phyloP scores from a whole-genome alignment of 257 asterid species.

The Gardenia jasminoides region DNA sequence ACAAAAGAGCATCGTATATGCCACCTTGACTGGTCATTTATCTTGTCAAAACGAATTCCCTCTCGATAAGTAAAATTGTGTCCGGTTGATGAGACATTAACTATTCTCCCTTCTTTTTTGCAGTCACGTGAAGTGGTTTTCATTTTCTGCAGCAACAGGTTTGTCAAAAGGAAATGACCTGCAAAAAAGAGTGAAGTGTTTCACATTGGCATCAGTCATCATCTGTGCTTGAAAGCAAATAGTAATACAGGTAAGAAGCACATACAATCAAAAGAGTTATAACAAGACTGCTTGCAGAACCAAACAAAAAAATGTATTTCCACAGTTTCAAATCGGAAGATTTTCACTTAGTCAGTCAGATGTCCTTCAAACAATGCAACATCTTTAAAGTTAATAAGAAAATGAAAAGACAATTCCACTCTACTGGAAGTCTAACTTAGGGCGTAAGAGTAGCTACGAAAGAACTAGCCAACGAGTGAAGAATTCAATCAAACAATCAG shows the following conservation, averaged over 20 bases:
- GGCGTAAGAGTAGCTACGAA: background rate
- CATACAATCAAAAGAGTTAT: background rate
- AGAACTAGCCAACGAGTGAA: background rate
- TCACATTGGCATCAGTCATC: background rate
- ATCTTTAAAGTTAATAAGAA: background rate
- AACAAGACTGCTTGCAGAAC: background rate
- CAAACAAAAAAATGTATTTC: background rate
- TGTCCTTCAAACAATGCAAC: background rate
- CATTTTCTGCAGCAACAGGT: conserved; percentile 39
- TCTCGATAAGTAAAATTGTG: conserved; percentile 27
- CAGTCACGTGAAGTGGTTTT: conserved; percentile 33
- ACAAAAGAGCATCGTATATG: background rate
- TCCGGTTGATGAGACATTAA: conserved; percentile 37
- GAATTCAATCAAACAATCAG: background rate
- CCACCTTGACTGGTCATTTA: conserved; percentile 39
- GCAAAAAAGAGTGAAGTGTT: conserved; percentile 13
- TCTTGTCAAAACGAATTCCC: conserved; percentile 41
- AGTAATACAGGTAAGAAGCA: conserved; percentile 1
- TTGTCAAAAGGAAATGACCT: conserved; percentile 53
- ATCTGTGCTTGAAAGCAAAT: background rate
- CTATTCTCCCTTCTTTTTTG: conserved; percentile 44
- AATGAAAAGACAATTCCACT: background rate
- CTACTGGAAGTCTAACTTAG: background rate
- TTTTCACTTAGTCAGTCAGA: background rate
- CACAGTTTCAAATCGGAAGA: background rate